Base-by-base conservation (phyloP, 805 yeast species). In the Metschnikowia lachancei region DNA sequence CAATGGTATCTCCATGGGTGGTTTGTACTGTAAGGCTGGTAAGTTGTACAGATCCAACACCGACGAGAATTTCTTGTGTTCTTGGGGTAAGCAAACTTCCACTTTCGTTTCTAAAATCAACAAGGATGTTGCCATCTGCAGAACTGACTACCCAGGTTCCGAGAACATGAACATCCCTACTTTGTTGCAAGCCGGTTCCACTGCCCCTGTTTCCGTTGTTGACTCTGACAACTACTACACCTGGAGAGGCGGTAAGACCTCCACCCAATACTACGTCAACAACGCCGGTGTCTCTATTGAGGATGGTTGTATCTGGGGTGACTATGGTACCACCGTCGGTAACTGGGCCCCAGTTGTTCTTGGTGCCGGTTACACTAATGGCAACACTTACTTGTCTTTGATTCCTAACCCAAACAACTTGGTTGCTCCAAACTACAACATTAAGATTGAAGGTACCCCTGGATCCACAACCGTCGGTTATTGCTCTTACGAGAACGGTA, bases 141-240 rank as follows among this genome's bases (percentile, higher is more conserved):
- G 87, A 75, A 83, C 90, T 52, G 90, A 83, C 66, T 83, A 83
- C 70, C 90, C 90, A 59, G 90, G 90, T 69, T 80, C 89, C 44
- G 90, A 83, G 73, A 83, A 83, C 70, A 83, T 83, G 90, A 82
- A 76, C 59, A 74, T 83, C 50, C 90, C 90, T 62, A 82, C 88
- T 50, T 74, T 79, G 53, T 80, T 83, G 47, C 60, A 66, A 32
- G 81, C 78, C 31, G 83, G 83, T 49, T 70, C 70, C 35, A 62
- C 69, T 43, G 51, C 66, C 13, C 66, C 71, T 39, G 71, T 80
- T 43, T 70, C 85, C 34, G 83, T 80, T 54, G 87, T 83, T 47
- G 78, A 82, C 63, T 76, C 78, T 58, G 76, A 69, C 58, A 58
- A 69, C 44, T 55, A 55, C 52, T 83, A 73, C 68, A 60, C 61